Base-by-base conservation (phyloP, 2,329 filamentous ascomycete species). In the Fusarium tupiense region DNA sequence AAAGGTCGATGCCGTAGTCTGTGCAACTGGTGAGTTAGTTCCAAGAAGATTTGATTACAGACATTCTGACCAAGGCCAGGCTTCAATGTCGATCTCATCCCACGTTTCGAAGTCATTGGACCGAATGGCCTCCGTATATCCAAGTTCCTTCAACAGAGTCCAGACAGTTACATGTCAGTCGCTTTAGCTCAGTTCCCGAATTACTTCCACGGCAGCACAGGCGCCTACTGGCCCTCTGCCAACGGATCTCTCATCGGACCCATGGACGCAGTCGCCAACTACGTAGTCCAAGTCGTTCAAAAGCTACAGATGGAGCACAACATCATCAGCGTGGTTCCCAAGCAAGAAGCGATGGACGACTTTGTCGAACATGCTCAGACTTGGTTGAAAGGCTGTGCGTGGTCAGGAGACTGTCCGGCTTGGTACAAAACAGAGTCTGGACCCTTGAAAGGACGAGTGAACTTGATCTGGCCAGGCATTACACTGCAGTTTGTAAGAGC, bases 231-330 rank as follows among this genome's bases (percentile, higher is more conserved):
- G 52, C 52, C 52, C 19, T 38, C 52, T 3, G 52, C 52, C 1
- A 38, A 54, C 24, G 52, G 52, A n/a, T 54, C 52, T 29, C 35
- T 54, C 35, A 54, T 38, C 52, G 52, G 35, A 17, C 52, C 52
- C 7, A 54, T 54, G 52, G 52, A 54, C 2, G 35, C 52, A 22
- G 33, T 22, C 0, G 52, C 35, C 6, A 54, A 54, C 24, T 38
- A 54, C 8, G 33, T 54, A 7, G 52, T 54, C 7, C 52, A 54
- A n/a, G 24, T 38, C 20, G 35, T 54, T 3, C 35, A 54, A 9
- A 54, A 54, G 14, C n/a, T 54, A 2, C 52, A 54, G 2, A 38
- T 29, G 20, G n/a, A 54, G 24, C 52, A 54, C 24, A 54, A 54
- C 10, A 54, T 54, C 10, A 29, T 38, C 14, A 54, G 52, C 19